Evolutionary conservation across 2,329 filamentous ascomycete species (phyloP).

Genomic region (Epichloe baconii): DNA sequence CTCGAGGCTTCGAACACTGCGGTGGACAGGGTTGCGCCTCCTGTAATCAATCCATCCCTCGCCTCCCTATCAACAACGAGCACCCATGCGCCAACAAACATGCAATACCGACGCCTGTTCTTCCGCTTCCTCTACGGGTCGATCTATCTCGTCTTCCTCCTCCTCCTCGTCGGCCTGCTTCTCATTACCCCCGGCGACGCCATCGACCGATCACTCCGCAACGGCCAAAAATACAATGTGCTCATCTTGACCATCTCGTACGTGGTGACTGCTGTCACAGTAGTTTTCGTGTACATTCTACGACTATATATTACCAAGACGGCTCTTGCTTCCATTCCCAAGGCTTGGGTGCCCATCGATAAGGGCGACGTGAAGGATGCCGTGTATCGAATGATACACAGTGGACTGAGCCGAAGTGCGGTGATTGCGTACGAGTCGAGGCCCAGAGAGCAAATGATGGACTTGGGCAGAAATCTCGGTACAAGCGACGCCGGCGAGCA

Average conservation of each 20-base stretch:
- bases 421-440: slow-evolving; percentile 59
- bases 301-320: slow-evolving; percentile 80
- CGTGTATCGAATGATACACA: slow-evolving; percentile 63
- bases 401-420: slow-evolving; percentile 62
- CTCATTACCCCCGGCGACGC: slow-evolving; percentile 70
- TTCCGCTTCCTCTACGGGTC: slow-evolving; percentile 73
- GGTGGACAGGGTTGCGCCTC: not conserved
- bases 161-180: slow-evolving; percentile 60
- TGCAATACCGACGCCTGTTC: slow-evolving; percentile 32
- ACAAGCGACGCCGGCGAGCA: slow-evolving; percentile 8
- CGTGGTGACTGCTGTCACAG: slow-evolving; percentile 55
- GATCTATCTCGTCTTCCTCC: slow-evolving; percentile 62
- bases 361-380: slow-evolving; percentile 66
- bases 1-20: not conserved
- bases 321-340: slow-evolving; percentile 71
- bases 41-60: not conserved
- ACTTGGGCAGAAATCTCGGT: slow-evolving; percentile 9
- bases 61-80: not conserved
- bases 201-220: slow-evolving; percentile 61
- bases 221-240: slow-evolving; percentile 61
- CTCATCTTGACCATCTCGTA: slow-evolving; percentile 71
- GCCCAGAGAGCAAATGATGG: slow-evolving; percentile 15
- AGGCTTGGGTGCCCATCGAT: slow-evolving; percentile 73
- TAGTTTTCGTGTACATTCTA: slow-evolving; percentile 64
- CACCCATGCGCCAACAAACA: slow-evolving; percentile 2